Base-by-base conservation (phyloP, 441 rosid species). In the Eutrema salsugineum region DNA sequence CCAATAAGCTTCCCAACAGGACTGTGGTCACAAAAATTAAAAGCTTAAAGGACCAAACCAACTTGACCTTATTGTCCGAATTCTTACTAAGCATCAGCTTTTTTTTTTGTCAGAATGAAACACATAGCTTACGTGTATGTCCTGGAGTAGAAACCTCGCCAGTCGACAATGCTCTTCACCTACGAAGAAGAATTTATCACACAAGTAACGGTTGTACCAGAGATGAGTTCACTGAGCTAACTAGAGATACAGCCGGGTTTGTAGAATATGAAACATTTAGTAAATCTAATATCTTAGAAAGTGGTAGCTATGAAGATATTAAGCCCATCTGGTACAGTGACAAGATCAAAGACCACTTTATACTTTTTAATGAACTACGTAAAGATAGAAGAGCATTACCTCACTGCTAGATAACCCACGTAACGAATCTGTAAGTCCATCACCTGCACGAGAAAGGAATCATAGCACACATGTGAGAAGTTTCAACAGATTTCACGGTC, bases 161-260 rank as follows among this genome's bases (percentile, higher is more conserved):
- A 94, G 47, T 88, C 95, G n/a, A 94, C 91, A 40, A 94, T 72
- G 83, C 97, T 88, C 83, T 88, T 90, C 81, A 94, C 95, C 99
- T 91, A 62, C 60, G 60, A 42, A 58, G 49, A 35, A 59, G 73
- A 80, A 28, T 47, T 32, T 44, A 62, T 27, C 47, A 64, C 71
- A 57, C 38, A 63, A 28, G 2, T 44, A 54, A 27, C 15, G 39
- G 11, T 11, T 30, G 39, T 3, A 58, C 55, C 62, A 66, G 36
- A 33, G 24, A 66, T 58, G 48, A 6, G 27, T 72, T 71, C 28
- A 44, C 5, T 63, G 8, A 54, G 30, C 39, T 3, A 47, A 35
- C 36, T 43, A 22, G 22, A 2, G 15, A 46, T 19, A n/a, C n/a
- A 49, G 14, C 2, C 11, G 5, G 22, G 59, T 17, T 11, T 11